Percentiles rank a stretch among this genome's conserved stretches.
phyloP scores from a whole-genome alignment of 106 monocot genomes.

The Apostasia shenzhenica region DNA sequence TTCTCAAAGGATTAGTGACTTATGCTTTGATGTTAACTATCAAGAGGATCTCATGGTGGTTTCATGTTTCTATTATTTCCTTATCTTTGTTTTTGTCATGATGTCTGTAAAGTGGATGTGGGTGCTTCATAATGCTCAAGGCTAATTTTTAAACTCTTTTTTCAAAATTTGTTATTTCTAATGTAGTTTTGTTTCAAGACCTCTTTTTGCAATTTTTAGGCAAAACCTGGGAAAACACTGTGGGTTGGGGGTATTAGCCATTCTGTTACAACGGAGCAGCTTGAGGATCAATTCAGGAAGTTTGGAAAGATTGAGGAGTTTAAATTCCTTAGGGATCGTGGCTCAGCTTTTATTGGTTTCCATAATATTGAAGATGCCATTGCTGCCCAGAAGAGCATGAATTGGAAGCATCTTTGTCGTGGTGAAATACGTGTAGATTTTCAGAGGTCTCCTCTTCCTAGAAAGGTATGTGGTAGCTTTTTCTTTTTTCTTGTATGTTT shows the following conservation, averaged over 20 bases:
- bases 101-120: no score
- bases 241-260: slow-evolving; percentile 88
- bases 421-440: slow-evolving; percentile 83
- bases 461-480: slow-evolving; percentile 33
- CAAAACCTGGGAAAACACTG: slow-evolving; percentile 71
- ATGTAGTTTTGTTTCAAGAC: no score
- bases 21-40: no score
- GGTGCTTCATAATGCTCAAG: no score
- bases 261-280: slow-evolving; percentile 52
- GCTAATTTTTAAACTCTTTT: no score
- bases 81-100: no score
- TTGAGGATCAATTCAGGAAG: slow-evolving; percentile 68
- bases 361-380: slow-evolving; percentile 69
- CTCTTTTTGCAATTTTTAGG: slow-evolving; percentile 29
- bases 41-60: no score
- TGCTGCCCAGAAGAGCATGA: slow-evolving; percentile 75
- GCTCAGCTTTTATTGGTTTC: slow-evolving; percentile 69
- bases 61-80: no score
- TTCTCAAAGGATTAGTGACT: no score
- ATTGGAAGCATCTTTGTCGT: slow-evolving; percentile 65
- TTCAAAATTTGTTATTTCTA: no score
- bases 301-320: slow-evolving; percentile 79
- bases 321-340: slow-evolving; percentile 56
- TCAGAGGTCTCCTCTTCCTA: slow-evolving; percentile 42
- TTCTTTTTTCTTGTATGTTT: neutral